These are phyloP conservation scores for Aspergillus ustus DNA, from an alignment of 2,329 filamentous ascomycete genomes.

Conservation along the genomic window DNA sequence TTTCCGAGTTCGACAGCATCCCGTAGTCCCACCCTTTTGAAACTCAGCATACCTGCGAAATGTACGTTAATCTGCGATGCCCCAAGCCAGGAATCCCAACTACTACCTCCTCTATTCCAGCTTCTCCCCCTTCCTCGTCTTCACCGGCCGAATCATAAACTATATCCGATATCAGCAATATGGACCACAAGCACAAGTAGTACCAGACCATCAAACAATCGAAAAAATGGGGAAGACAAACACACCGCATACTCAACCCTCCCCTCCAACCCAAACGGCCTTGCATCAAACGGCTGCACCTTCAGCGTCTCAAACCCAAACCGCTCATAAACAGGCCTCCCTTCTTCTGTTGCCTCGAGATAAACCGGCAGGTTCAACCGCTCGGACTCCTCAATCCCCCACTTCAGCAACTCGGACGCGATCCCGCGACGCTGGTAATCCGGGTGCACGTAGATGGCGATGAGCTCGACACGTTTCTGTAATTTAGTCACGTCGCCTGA, in stretches of 20 bases:
- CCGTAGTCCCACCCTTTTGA: too few relatives aligned
- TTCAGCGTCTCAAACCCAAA: slow-evolving; percentile 24
- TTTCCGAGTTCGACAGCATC: too few relatives aligned
- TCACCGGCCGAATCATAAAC: slow-evolving; percentile 14
- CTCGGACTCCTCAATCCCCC: slow-evolving; percentile 3
- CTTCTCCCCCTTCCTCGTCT: slow-evolving; percentile 17
- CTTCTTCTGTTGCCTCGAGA: slow-evolving; percentile 13
- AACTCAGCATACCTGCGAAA: too few relatives aligned
- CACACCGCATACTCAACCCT: background rate
- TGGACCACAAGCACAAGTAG: background rate
- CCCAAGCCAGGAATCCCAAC: too few relatives aligned
- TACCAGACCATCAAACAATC: background rate
- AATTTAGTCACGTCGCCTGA: background rate
- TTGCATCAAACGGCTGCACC: background rate
- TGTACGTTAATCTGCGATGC: too few relatives aligned
- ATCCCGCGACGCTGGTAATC: slow-evolving; percentile 8
- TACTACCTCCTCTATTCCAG: too few relatives aligned
- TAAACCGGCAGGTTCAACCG: background rate
- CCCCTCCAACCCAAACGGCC: background rate
- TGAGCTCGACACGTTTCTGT: background rate
- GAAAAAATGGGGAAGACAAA: background rate
- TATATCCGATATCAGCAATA: background rate
- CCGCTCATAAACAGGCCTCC: slow-evolving; percentile 13
- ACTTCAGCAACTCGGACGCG: slow-evolving; percentile 1
- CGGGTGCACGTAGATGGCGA: slow-evolving; percentile 9